Conservation (phyloP, 2,329 filamentous ascomycete species). For the Aspergillus pseudonomiae region DNA sequence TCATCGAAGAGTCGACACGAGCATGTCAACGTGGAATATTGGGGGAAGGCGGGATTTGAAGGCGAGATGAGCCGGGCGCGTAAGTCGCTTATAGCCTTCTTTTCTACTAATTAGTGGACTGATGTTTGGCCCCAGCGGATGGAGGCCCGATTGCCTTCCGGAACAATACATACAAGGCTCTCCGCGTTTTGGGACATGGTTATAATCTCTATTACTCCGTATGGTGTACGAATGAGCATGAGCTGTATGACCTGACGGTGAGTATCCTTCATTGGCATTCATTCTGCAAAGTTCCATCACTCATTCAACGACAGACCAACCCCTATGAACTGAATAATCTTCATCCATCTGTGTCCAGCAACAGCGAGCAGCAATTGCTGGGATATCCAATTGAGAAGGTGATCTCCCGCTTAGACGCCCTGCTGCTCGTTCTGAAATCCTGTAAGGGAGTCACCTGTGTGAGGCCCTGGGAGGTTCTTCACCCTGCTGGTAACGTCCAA, state of each 20-base stretch:
- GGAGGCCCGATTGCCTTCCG: not conserved
- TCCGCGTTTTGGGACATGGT: conserved; percentile 29
- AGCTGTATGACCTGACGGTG: conserved; percentile 34
- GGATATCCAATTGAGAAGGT: not conserved
- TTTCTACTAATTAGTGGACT: not conserved
- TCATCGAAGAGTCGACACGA: not conserved
- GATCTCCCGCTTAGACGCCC: conserved; percentile 7
- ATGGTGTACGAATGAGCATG: conserved; percentile 39
- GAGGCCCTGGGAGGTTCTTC: conserved; percentile 40
- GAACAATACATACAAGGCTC: conserved; percentile 20
- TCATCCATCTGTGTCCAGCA: not conserved
- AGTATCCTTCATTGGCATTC: not conserved
- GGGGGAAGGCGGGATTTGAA: conserved; percentile 6
- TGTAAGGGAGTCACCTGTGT: conserved; percentile 39
- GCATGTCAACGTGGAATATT: not conserved
- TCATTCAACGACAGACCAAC: not conserved
- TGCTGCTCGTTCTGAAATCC: conserved; percentile 5
- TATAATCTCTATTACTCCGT: conserved; percentile 41
- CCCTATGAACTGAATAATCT: conserved; percentile 8
- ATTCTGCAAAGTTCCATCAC: not conserved
- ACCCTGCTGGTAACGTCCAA: conserved; percentile 31
- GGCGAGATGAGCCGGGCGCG: not conserved
- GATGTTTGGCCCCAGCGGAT: not conserved
- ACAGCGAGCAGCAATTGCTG: not conserved
- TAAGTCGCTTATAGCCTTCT: not conserved